These are phyloP conservation scores for Ophiostoma fasciatum DNA, from an alignment of 2,329 filamentous ascomycete species.

Conservation along the genomic window DNA sequence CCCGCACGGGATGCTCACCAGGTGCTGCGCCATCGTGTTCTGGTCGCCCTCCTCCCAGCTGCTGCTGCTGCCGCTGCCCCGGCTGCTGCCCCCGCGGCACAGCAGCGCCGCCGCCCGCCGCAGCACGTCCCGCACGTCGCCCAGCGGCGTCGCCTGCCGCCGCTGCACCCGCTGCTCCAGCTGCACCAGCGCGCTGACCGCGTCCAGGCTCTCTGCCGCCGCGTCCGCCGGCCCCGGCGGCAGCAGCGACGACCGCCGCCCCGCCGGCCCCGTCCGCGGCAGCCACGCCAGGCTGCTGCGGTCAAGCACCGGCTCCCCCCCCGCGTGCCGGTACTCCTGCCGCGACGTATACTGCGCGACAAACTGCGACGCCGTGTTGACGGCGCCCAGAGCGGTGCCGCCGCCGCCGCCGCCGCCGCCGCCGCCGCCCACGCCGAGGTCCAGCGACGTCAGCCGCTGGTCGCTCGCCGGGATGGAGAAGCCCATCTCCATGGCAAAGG, in stretches of 20 bases:
- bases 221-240: slow-evolving; percentile 21
- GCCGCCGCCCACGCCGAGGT: slow-evolving; percentile 54
- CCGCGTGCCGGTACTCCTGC: slow-evolving; percentile 84
- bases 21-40: slow-evolving; percentile 65
- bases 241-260: slow-evolving; percentile 36
- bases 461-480: slow-evolving; percentile 74
- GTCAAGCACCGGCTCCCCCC: slow-evolving; percentile 58
- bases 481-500: slow-evolving; percentile 88
- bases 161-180: slow-evolving; percentile 57
- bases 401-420: too few species aligned
- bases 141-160: slow-evolving; percentile 54
- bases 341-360: slow-evolving; percentile 93
- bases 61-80: too few species aligned
- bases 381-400: too few species aligned
- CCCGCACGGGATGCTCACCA: slow-evolving; percentile 84
- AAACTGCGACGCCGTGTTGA: slow-evolving; percentile 92
- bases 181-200: slow-evolving; percentile 51
- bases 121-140: slow-evolving; percentile 66
- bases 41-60: slow-evolving; percentile 51
- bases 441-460: slow-evolving; percentile 70
- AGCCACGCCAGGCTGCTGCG: slow-evolving; percentile 54
- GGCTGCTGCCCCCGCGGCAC: too few species aligned
- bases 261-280: slow-evolving; percentile 41
- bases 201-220: slow-evolving; percentile 41
- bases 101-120: slow-evolving; percentile 74